Base-by-base conservation (phyloP, 495 filamentous ascomycete species). In the Neurospora sp. region DNA sequence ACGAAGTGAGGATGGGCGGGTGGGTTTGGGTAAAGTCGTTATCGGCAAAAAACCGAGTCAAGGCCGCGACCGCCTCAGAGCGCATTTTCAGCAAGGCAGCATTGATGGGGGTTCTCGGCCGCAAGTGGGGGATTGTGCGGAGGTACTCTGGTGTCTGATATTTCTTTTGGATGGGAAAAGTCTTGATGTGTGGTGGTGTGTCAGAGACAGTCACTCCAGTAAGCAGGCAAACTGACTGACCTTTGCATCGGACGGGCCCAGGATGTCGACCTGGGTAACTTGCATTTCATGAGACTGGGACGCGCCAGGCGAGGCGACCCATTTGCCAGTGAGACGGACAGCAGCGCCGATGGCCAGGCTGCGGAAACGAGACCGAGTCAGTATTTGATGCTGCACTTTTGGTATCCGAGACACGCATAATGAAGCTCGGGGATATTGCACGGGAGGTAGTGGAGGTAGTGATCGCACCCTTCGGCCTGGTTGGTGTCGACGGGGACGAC, bases 1-100 rank as follows among this genome's bases (percentile, higher is more conserved):
- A 99, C 5, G 96, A 97, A 8, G 96, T 98, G 76, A 99, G 92
- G 73, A 98, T 90, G 7, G 96, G 96, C 27, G 96, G 91, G 76
- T 98, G 95, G 20, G 92, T 91, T 81, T 98, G 96, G 20, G 93
- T 86, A 78, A 95, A 99, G 39, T 88, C 83, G 37, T 87, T 87
- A 38, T 84, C 80, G 37, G 84, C 79, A 75, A 98, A 97, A 81
- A 91, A 94, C 39, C 85, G 85, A 71, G 89, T 92, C 37, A 97
- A 78, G 59, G 88, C 87, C 71, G 91, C 88, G 78, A 96, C 89
- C 69, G 87, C 83, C 59, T 94, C 89, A 46, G 96, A 99, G 75
- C 96, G 91, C 74, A 98, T 86, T 68, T 92, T 92, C 31, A 97
- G 84, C 72, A 97, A 84, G 40, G 92, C 83, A 20, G 94, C 86